A percentile compares a stretch with the other conserved stretches of the same genome.
phyloP scores from a whole-genome alignment of 2,329 filamentous ascomycete genomes.

The Xylariales sp. region DNA sequence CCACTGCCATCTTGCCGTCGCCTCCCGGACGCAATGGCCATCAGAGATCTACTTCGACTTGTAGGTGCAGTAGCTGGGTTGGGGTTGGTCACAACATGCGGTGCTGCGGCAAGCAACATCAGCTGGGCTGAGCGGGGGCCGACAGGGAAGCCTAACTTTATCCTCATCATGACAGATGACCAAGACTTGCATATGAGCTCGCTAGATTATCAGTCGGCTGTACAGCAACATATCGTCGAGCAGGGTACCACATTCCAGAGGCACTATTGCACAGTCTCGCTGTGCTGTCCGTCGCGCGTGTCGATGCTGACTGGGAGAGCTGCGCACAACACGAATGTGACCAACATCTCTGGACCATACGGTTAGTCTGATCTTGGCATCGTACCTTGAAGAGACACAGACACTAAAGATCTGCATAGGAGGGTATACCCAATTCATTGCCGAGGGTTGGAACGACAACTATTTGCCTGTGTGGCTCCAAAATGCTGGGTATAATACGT shows the following conservation, averaged over 20 bases:
- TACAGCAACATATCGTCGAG: slow-evolving; percentile 45
- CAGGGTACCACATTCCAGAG: slow-evolving; percentile 49
- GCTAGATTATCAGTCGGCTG: slow-evolving; percentile 46
- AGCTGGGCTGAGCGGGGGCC: too few species aligned
- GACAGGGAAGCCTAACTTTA: slow-evolving; percentile 45
- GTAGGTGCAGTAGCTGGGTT: too few species aligned
- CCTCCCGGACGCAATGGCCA: too few species aligned
- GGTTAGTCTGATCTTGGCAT: slow-evolving; percentile 34
- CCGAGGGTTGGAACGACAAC: slow-evolving; percentile 47
- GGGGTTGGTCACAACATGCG: too few species aligned
- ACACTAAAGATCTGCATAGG: slow-evolving; percentile 27
- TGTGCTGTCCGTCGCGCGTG: slow-evolving; percentile 56
- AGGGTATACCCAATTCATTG: slow-evolving; percentile 50
- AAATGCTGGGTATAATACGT: slow-evolving; percentile 51
- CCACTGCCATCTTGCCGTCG: too few species aligned
- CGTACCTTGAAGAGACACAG: slow-evolving; percentile 25
- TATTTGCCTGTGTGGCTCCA: slow-evolving; percentile 56
- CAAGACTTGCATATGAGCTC: slow-evolving; percentile 55
- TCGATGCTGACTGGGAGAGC: slow-evolving; percentile 54
- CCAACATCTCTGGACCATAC: slow-evolving; percentile 44
- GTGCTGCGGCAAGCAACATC: too few species aligned
- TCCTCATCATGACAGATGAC: slow-evolving; percentile 60
- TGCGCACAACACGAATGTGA: slow-evolving; percentile 62
- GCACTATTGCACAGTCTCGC: slow-evolving; percentile 53
- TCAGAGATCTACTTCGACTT: too few species aligned